A percentile compares a stretch with the other conserved stretches of the same genome.
These are phyloP conservation scores for Aspergillus haitiensis DNA, from an alignment of 495 filamentous ascomycete genomes.

Conservation along the genomic window DNA sequence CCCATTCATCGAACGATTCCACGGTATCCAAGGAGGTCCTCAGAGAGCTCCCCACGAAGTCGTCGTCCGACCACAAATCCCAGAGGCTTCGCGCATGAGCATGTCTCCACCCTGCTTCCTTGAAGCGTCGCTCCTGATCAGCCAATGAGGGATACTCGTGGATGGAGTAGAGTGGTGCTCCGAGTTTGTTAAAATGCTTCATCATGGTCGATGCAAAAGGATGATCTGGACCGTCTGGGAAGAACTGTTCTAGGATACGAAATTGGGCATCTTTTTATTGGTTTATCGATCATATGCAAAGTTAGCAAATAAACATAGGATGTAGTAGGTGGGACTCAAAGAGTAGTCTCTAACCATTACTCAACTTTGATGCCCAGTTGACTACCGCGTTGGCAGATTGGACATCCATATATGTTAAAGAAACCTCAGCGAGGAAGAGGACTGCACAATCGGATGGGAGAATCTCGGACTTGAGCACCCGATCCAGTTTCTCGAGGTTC, in stretches of 20 bases:
- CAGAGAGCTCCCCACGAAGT: slow-evolving; percentile 57
- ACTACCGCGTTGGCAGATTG: slow-evolving; percentile 73
- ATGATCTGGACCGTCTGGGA: slow-evolving; percentile 72
- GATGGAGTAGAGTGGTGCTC: slow-evolving; percentile 72
- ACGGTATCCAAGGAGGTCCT: slow-evolving; percentile 59
- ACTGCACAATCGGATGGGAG: slow-evolving; percentile 58
- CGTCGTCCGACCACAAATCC: slow-evolving; percentile 72
- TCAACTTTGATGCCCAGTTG: slow-evolving; percentile 63
- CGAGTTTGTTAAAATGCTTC: slow-evolving; percentile 75
- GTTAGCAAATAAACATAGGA: background rate
- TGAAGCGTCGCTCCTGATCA: slow-evolving; percentile 68
- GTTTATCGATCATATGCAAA: background rate
- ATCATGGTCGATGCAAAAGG: slow-evolving; percentile 91
- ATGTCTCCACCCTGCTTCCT: slow-evolving; percentile 60
- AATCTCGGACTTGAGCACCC: slow-evolving; percentile 54
- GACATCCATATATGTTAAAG: slow-evolving; percentile 85
- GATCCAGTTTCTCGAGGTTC: slow-evolving; percentile 57
- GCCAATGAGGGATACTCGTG: slow-evolving; percentile 63
- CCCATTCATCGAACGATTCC: slow-evolving; percentile 94
- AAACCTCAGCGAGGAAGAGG: slow-evolving; percentile 85
- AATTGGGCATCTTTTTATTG: slow-evolving; percentile 53
- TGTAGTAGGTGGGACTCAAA: background rate
- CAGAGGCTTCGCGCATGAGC: slow-evolving; percentile 66
- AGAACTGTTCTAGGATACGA: slow-evolving; percentile 84
- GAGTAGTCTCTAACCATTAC: slow-evolving; percentile 51